Conservation (phyloP, 495 filamentous ascomycete species). For the Immersiella caudata region DNA sequence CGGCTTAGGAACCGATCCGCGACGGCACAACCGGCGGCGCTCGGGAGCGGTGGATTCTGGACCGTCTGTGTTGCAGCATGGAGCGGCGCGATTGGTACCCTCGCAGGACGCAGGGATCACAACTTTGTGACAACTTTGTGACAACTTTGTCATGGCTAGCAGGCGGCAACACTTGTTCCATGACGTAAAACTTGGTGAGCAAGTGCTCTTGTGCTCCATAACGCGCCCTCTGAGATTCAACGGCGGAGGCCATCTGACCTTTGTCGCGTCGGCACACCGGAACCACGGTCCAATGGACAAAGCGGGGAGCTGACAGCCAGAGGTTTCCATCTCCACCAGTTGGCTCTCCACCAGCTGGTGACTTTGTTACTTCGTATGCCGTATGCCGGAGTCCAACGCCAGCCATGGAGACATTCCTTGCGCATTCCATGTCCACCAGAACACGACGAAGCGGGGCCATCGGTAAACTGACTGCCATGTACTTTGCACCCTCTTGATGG, state of each 20-base stretch:
- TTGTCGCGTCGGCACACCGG: not conserved
- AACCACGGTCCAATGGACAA: slow-evolving; percentile 8
- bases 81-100: slow-evolving; percentile 17
- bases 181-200: slow-evolving; percentile 13
- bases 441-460: not conserved
- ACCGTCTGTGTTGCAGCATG: not conserved
- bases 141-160: not conserved
- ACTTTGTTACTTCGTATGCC: not conserved
- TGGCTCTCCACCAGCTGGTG: not conserved
- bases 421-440: not conserved
- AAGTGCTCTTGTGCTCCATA: slow-evolving; percentile 3
- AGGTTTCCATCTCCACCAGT: not conserved
- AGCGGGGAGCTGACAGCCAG: slow-evolving; percentile 5
- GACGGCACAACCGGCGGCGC: slow-evolving; percentile 16
- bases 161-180: not conserved
- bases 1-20: slow-evolving; percentile 29
- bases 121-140: not conserved
- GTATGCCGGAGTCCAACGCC: not conserved
- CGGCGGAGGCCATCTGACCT: slow-evolving; percentile 9
- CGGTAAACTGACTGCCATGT: not conserved
- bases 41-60: not conserved
- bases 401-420: not conserved
- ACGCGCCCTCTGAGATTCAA: slow-evolving; percentile 1
- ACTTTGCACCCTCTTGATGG: too few relatives aligned
- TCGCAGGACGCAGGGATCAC: slow-evolving; percentile 14